phyloP scores from a whole-genome alignment of 1,139 yeast species.

The Suhomyces coccinellae region DNA sequence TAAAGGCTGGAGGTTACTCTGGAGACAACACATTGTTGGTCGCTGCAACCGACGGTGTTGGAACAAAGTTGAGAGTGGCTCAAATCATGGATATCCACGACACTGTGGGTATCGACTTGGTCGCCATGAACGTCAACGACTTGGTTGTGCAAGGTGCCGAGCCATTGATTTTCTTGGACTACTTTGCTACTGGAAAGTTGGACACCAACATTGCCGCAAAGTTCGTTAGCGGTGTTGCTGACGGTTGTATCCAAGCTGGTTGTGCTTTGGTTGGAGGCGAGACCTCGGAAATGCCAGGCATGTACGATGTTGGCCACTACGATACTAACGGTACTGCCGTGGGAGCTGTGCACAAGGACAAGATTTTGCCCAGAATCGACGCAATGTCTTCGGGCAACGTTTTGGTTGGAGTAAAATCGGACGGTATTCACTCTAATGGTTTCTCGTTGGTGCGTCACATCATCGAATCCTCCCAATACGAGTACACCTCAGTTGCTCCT shows the following conservation, averaged over 20 bases:
- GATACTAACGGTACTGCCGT: constrained; percentile 98
- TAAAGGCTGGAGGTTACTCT: constrained; percentile 83
- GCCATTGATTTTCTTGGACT: constrained; percentile 92
- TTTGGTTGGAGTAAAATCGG: constrained; percentile 81
- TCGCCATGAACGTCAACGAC: constrained; percentile 98
- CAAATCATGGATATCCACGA: constrained; percentile 86
- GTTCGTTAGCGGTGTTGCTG: constrained; percentile 93
- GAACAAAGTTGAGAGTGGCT: constrained; percentile 94
- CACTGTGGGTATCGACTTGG: constrained; percentile 97
- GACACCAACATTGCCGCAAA: constrained; percentile 82
- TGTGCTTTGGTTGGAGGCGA: constrained; percentile 99
- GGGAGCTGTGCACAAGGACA: constrained; percentile 89
- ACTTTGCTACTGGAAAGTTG: constrained; percentile 92
- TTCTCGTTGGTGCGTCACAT: constrained; percentile 95
- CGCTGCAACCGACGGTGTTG: constrained; percentile 99
- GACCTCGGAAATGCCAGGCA: constrained; percentile 99
- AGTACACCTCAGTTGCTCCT: constrained; percentile 78
- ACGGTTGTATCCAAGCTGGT: constrained; percentile 92
- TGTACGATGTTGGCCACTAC: constrained; percentile 92
- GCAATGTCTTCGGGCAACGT: constrained; percentile 79
- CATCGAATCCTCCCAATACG: constrained; percentile 64
- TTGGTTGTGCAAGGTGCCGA: constrained; percentile 98
- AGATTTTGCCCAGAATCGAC: constrained; percentile 68
- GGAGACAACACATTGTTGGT: constrained; percentile 77
- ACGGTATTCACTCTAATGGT: constrained; percentile 96